Conservation (phyloP, 306 rosid species). For the Trifolium pratense region DNA sequence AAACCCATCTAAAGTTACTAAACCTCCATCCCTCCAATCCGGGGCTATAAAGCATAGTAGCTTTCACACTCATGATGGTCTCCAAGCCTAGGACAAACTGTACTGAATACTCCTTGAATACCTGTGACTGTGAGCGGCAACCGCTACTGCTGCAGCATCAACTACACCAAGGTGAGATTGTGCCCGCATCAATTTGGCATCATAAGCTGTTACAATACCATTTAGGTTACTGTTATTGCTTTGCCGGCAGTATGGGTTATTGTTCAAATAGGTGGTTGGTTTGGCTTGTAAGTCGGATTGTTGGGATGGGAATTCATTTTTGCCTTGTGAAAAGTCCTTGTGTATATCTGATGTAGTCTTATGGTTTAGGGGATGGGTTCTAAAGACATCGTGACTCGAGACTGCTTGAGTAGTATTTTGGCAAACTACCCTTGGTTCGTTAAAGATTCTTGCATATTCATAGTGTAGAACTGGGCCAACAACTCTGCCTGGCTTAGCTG, state of each 20-base stretch:
- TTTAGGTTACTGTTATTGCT: slow-evolving; percentile 47
- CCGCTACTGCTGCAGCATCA: slow-evolving; percentile 62
- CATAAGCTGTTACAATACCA: slow-evolving; percentile 36
- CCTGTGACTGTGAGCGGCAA: slow-evolving; percentile 63
- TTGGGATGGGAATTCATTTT: slow-evolving; percentile 38
- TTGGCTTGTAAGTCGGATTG: slow-evolving; percentile 39
- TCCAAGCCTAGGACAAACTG: slow-evolving; percentile 50
- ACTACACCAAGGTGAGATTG: slow-evolving; percentile 63
- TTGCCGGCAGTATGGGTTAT: slow-evolving; percentile 51
- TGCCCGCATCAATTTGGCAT: slow-evolving; percentile 53
- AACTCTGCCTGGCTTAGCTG: slow-evolving; percentile 74
- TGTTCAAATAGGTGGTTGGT: slow-evolving; percentile 48
- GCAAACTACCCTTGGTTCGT: slow-evolving; percentile 48
- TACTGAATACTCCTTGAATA: slow-evolving; percentile 52
- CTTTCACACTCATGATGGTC: slow-evolving; percentile 14
- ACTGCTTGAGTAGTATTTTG: slow-evolving; percentile 48
- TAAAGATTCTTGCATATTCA: slow-evolving; percentile 51
- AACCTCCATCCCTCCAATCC: slow-evolving; percentile 18
- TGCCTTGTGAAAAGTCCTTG: slow-evolving; percentile 45
- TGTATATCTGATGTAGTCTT: slow-evolving; percentile 45
- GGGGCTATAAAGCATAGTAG: background rate
- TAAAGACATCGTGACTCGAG: slow-evolving; percentile 46
- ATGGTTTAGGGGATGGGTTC: slow-evolving; percentile 41
- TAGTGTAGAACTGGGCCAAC: slow-evolving; percentile 62
- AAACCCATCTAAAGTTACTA: slow-evolving; percentile 31